Evolutionary conservation across 176 grass and related monocot genomes (phyloP).

Genomic region (Pharus latifolius): DNA sequence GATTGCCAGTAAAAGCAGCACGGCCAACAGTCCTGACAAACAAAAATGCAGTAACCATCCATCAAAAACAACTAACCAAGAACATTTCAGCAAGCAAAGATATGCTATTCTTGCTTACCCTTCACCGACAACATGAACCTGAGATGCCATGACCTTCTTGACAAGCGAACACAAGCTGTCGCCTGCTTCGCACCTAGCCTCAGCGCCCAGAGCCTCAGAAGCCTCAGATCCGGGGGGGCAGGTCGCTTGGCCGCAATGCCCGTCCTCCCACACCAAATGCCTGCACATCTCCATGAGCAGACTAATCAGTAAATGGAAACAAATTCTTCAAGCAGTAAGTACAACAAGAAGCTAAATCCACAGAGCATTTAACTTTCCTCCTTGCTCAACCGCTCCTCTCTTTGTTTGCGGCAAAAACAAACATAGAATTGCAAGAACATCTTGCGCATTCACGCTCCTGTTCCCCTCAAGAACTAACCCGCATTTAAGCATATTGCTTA

Average conservation of each 20-base stretch:
- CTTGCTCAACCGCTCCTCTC: no score
- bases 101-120: slow-evolving; percentile 25
- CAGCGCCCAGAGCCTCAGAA: slow-evolving; percentile 15
- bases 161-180: slow-evolving; percentile 42
- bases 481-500: no score
- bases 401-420: neutral
- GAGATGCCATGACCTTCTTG: slow-evolving; percentile 48
- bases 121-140: slow-evolving; percentile 63
- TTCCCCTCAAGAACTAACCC: neutral
- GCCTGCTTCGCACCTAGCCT: slow-evolving; percentile 25
- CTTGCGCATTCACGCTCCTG: neutral
- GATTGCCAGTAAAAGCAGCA: slow-evolving; percentile 54
- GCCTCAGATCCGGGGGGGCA: slow-evolving; percentile 37
- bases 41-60: slow-evolving; percentile 1
- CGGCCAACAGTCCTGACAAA: slow-evolving; percentile 50
- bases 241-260: slow-evolving; percentile 55
- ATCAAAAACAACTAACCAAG: neutral
- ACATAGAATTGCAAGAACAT: neutral
- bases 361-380: neutral
- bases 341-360: neutral
- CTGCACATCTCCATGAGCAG: slow-evolving; percentile 29
- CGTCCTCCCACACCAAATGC: slow-evolving; percentile 84
- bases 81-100: neutral
- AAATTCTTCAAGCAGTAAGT: neutral
- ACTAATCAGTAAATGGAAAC: neutral